Evolutionary conservation across 2,329 filamentous ascomycete genomes (phyloP).

Genomic region (Zasmidium angulare): DNA sequence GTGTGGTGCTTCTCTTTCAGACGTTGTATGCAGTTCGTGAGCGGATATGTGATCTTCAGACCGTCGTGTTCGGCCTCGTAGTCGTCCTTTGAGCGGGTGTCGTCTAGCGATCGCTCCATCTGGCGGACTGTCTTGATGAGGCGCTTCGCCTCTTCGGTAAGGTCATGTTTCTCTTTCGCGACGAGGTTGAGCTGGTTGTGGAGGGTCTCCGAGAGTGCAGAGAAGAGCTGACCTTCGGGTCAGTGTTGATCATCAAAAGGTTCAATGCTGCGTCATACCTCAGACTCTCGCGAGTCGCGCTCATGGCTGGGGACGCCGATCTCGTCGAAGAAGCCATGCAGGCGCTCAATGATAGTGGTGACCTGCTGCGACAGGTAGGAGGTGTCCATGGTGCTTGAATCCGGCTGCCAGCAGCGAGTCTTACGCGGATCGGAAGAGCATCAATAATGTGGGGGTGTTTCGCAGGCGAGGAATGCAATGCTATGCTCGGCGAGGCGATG

Average conservation of each 20-base stretch:
- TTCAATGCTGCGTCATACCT: constrained; percentile 58
- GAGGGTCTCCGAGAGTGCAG: constrained; percentile 85
- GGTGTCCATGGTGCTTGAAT: constrained; percentile 67
- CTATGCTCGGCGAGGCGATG: neutral
- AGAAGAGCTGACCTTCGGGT: constrained; percentile 67
- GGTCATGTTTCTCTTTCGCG: constrained; percentile 81
- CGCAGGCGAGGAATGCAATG: constrained; percentile 20
- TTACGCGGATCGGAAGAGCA: constrained; percentile 19
- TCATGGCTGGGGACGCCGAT: constrained; percentile 95
- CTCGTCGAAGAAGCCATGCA: constrained; percentile 94
- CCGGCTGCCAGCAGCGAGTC: constrained; percentile 33
- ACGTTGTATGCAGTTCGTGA: constrained; percentile 73
- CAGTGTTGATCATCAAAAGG: neutral
- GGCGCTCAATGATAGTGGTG: constrained; percentile 85
- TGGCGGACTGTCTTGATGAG: constrained; percentile 85
- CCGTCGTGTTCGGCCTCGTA: constrained; percentile 66
- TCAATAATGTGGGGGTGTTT: constrained; percentile 11
- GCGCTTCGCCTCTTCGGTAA: constrained; percentile 85
- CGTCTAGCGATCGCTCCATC: constrained; percentile 88
- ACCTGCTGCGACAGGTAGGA: constrained; percentile 94
- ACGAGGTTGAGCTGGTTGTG: constrained; percentile 86
- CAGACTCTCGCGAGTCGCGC: constrained; percentile 81
- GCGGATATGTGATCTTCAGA: constrained; percentile 76
- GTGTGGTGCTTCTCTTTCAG: constrained; percentile 85
- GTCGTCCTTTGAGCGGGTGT: constrained; percentile 64